These are phyloP conservation scores for Diplodia scrobiculata DNA, from an alignment of 2,329 filamentous ascomycete genomes.

Conservation along the genomic window DNA sequence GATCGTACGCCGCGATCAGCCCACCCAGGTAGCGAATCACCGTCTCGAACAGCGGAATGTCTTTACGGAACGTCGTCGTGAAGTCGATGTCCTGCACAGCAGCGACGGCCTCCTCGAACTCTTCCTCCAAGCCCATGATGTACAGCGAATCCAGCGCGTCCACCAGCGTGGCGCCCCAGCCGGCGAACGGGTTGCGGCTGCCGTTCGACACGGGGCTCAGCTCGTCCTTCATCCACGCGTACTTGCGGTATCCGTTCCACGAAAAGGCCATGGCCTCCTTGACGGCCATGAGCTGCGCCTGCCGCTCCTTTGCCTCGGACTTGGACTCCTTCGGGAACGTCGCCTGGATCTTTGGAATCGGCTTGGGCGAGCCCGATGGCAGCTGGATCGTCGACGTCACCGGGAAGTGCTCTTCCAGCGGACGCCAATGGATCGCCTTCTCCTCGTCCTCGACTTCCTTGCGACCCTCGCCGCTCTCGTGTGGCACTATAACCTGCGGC, in stretches of 20 bases:
- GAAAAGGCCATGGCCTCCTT: constrained; percentile 74
- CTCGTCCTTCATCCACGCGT: constrained; percentile 87
- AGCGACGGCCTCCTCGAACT: constrained; percentile 65
- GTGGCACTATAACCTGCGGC: constrained; percentile 16
- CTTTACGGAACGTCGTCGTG: constrained; percentile 51
- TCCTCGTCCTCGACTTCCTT: constrained; percentile 20
- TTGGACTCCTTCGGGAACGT: constrained; percentile 66
- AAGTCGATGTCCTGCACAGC: constrained; percentile 65
- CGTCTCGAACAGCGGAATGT: constrained; percentile 70
- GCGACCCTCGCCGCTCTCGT: constrained; percentile 22
- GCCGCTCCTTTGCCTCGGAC: constrained; percentile 57
- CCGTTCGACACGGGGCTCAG: constrained; percentile 69
- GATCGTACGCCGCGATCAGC: constrained; percentile 68
- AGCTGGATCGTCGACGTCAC: constrained; percentile 73
- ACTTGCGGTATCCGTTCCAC: constrained; percentile 78
- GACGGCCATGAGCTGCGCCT: constrained; percentile 66
- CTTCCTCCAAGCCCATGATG: constrained; percentile 68
- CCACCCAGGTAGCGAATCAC: constrained; percentile 72
- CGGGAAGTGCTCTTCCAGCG: constrained; percentile 75
- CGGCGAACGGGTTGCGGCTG: constrained; percentile 80
- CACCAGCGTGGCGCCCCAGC: constrained; percentile 85
- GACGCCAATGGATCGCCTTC: constrained; percentile 68
- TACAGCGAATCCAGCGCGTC: constrained; percentile 73
- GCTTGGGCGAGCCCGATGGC: constrained; percentile 69
- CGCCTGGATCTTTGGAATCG: constrained; percentile 76